Evolutionary conservation across 192 early-diverging fungal species (phyloP), one percentile per base, ranked within the genome.

Genomic region (Entrophospora sp.): DNA sequence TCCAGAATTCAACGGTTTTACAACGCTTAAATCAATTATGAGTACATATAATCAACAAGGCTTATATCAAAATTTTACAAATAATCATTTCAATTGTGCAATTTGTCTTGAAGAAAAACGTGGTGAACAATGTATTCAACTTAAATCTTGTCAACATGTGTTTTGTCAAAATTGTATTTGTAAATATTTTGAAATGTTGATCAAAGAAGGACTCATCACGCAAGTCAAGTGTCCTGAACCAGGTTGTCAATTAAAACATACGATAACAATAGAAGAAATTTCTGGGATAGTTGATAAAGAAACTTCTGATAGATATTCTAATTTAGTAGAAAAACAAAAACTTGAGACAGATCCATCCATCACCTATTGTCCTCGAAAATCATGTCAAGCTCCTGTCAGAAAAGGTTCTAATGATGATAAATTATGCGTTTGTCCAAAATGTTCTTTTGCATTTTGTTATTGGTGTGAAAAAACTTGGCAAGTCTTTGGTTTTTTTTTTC

Each of bases 211-310:
- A 6, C 22, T 68, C 27, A 28, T 67, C 8, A 30, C 31, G 14
- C 71, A 72, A 66, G 66, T 72, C 20, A 58, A 61, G 9, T 72
- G 71, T 40, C 71, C 71, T 12, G 71, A 72, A 31, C 58, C 51
- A 38, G 65, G 67, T n/a, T 72, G 71, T n/a, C 37, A 44, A 37
- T 25, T 12, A n/a, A n/a, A 35, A 30, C 20, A 36, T 32, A 27
- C 31, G 20, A 34, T 67, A 6, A 38, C 71, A 0, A 35, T 55
- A 35, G 59, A 68, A 28, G 58, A 68, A 27, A 12, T 72, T 7
- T 35, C 46, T 27, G 48, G 56, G 28, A 72, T 72, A 20, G 52
- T 68, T 16, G 71, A 66, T 27, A 12, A 22, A 34, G 71, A 72
- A 35, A 59, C 68, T 14, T 43, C 40, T n/a, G 13, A 68, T 44